A percentile compares a stretch with the other conserved stretches of the same genome.
phyloP scores from a whole-genome alignment of 169 alveolate species.

The Plasmodium coatneyi region DNA sequence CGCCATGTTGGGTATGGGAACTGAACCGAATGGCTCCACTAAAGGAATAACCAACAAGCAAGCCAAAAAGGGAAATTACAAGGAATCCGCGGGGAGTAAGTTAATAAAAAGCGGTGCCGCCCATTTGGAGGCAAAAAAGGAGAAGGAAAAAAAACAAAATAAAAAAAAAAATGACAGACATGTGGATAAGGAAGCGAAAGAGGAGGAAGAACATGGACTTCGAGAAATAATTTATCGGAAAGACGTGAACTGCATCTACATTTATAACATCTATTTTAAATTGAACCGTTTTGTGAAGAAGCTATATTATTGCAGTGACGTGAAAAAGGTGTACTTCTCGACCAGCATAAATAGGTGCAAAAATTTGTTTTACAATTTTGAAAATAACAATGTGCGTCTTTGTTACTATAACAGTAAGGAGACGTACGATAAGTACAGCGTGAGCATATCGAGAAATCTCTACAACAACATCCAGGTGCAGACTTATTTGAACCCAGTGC shows the following conservation, averaged over 20 bases:
- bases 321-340: constrained; percentile 60
- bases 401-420: constrained; percentile 62
- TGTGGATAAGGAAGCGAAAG: not conserved
- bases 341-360: constrained; percentile 65
- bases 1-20: not conserved
- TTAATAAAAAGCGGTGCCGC: not conserved
- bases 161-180: not conserved
- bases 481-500: constrained; percentile 32
- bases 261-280: constrained; percentile 50
- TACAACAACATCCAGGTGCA: constrained; percentile 70
- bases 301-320: constrained; percentile 74
- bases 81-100: not conserved
- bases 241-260: constrained; percentile 64
- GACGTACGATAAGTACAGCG: constrained; percentile 25
- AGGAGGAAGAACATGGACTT: constrained; percentile 36
- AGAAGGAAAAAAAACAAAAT: not conserved
- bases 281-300: constrained; percentile 57
- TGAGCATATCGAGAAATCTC: constrained; percentile 63
- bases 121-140: constrained; percentile 3
- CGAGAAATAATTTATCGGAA: constrained; percentile 73
- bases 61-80: not conserved
- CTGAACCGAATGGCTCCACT: not conserved
- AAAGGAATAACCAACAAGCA: not conserved
- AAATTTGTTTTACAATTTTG: constrained; percentile 72
- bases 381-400: constrained; percentile 71